Evolutionary conservation across 2,329 filamentous ascomycete species (phyloP).

Genomic region (Fusarium chlamydosporum): DNA sequence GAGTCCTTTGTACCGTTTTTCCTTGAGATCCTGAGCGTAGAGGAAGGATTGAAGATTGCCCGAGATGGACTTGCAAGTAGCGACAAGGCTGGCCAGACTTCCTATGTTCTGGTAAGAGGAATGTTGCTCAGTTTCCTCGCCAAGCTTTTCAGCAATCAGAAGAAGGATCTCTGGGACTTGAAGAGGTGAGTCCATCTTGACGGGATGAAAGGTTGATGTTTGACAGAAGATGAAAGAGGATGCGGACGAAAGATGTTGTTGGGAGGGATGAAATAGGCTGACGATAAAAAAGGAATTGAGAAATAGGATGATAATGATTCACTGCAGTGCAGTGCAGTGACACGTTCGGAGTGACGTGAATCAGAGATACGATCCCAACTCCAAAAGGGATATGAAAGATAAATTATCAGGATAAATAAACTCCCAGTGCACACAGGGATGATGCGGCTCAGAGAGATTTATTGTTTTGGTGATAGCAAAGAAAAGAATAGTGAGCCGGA

Average conservation of each 20-base stretch:
- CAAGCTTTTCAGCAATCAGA: conserved; percentile 8
- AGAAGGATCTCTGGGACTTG: neutral
- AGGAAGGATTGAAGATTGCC: conserved; percentile 3
- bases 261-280: neutral
- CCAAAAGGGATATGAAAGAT: neutral
- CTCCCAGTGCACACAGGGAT: neutral
- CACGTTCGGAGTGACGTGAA: neutral
- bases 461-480: conserved; percentile 7
- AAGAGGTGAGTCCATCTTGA: neutral
- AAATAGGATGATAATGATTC: neutral
- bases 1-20: neutral
- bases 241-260: neutral
- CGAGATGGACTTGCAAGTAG: neutral
- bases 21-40: conserved; percentile 7
- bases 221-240: neutral
- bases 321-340: neutral
- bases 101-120: neutral
- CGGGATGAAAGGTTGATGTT: neutral
- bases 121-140: neutral
- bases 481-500: conserved; percentile 3
- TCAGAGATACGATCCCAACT: neutral
- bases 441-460: neutral
- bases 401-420: neutral
- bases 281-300: too few relatives aligned
- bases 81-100: conserved; percentile 8